Conservation (phyloP, 805 yeast species). For the Lachancea lanzarotensis region DNA sequence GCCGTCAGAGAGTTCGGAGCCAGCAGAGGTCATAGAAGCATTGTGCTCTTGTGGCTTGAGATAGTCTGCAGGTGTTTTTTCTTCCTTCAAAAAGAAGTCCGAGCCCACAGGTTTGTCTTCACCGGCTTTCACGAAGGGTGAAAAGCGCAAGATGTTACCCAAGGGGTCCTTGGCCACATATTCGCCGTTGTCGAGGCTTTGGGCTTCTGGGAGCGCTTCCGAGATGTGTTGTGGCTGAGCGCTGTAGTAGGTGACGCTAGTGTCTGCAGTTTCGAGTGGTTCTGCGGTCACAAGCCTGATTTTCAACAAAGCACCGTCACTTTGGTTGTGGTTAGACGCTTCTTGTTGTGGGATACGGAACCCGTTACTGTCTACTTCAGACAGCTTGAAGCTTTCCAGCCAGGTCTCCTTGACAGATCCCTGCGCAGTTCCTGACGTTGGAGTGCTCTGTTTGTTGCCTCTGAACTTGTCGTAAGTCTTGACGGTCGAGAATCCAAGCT, state of each 20-base stretch:
- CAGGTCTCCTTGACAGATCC: constrained; percentile 67
- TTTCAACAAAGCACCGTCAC: constrained; percentile 43
- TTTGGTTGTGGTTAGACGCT: constrained; percentile 33
- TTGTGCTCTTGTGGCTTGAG: background rate
- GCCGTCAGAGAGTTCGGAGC: background rate
- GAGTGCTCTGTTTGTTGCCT: constrained; percentile 25
- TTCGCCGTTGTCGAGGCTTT: constrained; percentile 18
- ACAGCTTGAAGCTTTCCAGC: constrained; percentile 63
- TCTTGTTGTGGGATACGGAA: constrained; percentile 49
- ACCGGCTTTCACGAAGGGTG: constrained; percentile 39
- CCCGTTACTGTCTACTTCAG: constrained; percentile 53
- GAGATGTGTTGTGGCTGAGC: constrained; percentile 32
- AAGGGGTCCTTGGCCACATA: constrained; percentile 50
- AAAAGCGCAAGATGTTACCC: constrained; percentile 53
- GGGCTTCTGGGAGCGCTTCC: constrained; percentile 20
- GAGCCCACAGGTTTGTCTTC: constrained; percentile 22
- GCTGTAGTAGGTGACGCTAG: constrained; percentile 36
- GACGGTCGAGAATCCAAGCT: constrained; percentile 54
- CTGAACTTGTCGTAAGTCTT: constrained; percentile 53
- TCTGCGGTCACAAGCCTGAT: constrained; percentile 38
- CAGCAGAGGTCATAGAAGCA: background rate
- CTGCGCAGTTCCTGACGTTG: constrained; percentile 49
- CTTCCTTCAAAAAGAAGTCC: constrained; percentile 19
- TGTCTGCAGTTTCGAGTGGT: constrained; percentile 17
- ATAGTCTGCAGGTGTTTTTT: constrained; percentile 10